These are phyloP conservation scores for Penicillium coffeae DNA, from an alignment of 495 filamentous ascomycete genomes.

Conservation along the genomic window DNA sequence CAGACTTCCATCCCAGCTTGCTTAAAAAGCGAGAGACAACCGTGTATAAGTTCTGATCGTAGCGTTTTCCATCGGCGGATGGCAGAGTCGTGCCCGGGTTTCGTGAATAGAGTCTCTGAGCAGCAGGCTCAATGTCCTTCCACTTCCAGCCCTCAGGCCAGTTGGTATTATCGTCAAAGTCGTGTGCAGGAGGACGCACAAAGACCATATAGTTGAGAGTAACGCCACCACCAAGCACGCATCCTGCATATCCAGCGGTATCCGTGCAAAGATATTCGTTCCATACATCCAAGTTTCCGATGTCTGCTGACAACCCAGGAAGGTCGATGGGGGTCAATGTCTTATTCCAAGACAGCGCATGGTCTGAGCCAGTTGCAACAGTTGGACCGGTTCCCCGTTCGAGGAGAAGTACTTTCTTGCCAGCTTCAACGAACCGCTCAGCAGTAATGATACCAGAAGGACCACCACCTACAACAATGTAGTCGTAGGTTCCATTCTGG, in stretches of 20 bases:
- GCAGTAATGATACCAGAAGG: slow-evolving; percentile 47
- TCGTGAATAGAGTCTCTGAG: slow-evolving; percentile 57
- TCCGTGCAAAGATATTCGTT: slow-evolving; percentile 52
- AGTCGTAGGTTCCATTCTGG: slow-evolving; percentile 23
- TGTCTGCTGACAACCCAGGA: slow-evolving; percentile 56
- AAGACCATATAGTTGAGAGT: slow-evolving; percentile 67
- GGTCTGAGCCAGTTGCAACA: slow-evolving; percentile 26
- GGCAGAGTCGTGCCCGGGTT: slow-evolving; percentile 69
- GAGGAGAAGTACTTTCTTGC: slow-evolving; percentile 40
- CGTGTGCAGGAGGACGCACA: slow-evolving; percentile 53
- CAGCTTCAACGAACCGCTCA: slow-evolving; percentile 60
- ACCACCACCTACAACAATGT: slow-evolving; percentile 35
- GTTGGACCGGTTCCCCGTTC: slow-evolving; percentile 34
- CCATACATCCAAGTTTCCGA: slow-evolving; percentile 22
- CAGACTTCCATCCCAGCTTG: slow-evolving; percentile 56
- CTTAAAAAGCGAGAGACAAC: slow-evolving; percentile 54
- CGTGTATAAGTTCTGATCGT: slow-evolving; percentile 63
- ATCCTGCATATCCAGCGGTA: slow-evolving; percentile 70
- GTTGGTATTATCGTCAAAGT: slow-evolving; percentile 70
- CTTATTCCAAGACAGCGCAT: slow-evolving; percentile 27
- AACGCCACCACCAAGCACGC: slow-evolving; percentile 74
- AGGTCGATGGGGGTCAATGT: slow-evolving; percentile 70
- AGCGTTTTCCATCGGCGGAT: slow-evolving; percentile 63
- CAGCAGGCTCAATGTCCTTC: slow-evolving; percentile 55
- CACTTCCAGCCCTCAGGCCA: slow-evolving; percentile 73